These are phyloP conservation scores for Amanita phalloides DNA, from an alignment of 768 basidiomycete genomes.

Conservation along the genomic window DNA sequence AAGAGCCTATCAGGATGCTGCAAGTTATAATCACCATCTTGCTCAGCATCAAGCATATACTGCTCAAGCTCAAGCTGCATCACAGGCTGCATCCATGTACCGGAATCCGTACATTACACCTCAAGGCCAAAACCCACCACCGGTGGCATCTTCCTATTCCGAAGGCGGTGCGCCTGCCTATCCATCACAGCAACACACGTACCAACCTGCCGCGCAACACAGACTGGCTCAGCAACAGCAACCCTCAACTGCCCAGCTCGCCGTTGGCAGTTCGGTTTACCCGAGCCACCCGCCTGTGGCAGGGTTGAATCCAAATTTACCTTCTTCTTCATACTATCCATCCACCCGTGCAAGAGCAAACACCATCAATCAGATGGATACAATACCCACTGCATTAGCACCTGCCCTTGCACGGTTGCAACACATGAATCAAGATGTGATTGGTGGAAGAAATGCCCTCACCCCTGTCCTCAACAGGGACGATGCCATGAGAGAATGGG, in stretches of 20 bases:
- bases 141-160: constrained; percentile 16
- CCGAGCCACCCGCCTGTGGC: constrained; percentile 21
- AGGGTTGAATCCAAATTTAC: constrained; percentile 37
- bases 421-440: constrained; percentile 81
- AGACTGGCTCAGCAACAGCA: constrained; percentile 37
- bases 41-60: constrained; percentile 91
- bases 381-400: constrained; percentile 90
- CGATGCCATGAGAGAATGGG: constrained; percentile 95
- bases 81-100: constrained; percentile 61
- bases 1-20: constrained; percentile 84
- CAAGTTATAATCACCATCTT: constrained; percentile 89
- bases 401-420: constrained; percentile 86
- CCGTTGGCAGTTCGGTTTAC: constrained; percentile 19
- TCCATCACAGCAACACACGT: constrained; percentile 25
- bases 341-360: constrained; percentile 72
- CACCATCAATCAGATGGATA: constrained; percentile 87
- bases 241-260: constrained; percentile 37
- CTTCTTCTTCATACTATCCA: constrained; percentile 62
- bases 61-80: constrained; percentile 70
- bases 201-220: constrained; percentile 27
- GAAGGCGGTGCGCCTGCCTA: constrained; percentile 19
- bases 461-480: constrained; percentile 94
- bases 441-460: constrained; percentile 68
- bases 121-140: constrained; percentile 26
- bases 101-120: constrained; percentile 76